Evolutionary conservation across 257 asterid species (phyloP).

Genomic region (Lycium barbarum): DNA sequence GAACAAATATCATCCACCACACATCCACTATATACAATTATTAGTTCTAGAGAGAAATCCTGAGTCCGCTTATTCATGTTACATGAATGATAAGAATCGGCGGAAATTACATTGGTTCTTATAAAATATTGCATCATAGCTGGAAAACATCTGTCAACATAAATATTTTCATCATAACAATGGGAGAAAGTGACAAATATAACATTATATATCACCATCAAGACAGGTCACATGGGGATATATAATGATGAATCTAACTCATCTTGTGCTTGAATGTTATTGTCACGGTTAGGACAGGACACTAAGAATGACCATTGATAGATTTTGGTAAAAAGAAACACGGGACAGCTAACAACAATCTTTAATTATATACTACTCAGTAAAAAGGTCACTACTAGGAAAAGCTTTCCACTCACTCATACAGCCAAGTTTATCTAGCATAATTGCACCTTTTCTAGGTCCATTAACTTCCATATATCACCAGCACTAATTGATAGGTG

Average conservation of each 20-base stretch:
- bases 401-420: constrained; percentile 15
- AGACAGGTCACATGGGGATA: constrained; percentile 52
- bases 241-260: constrained; percentile 25
- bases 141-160: constrained; percentile 14
- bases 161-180: background rate
- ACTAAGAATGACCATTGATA: background rate
- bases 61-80: constrained; percentile 12
- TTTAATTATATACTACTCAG: background rate
- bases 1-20: background rate
- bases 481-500: background rate
- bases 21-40: constrained; percentile 1
- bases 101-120: constrained; percentile 12
- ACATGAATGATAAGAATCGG: constrained; percentile 1
- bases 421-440: background rate
- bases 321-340: background rate
- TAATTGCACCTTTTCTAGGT: background rate
- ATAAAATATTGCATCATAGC: background rate
- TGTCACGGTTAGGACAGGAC: background rate
- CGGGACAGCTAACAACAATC: constrained; percentile 3
- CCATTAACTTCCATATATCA: background rate
- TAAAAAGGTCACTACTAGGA: background rate
- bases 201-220: constrained; percentile 42
- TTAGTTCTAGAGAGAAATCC: background rate
- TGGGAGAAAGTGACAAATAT: background rate
- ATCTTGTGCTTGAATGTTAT: constrained; percentile 7